Conservation (phyloP, 345 rosid species). For the Kernera saxatilis region DNA sequence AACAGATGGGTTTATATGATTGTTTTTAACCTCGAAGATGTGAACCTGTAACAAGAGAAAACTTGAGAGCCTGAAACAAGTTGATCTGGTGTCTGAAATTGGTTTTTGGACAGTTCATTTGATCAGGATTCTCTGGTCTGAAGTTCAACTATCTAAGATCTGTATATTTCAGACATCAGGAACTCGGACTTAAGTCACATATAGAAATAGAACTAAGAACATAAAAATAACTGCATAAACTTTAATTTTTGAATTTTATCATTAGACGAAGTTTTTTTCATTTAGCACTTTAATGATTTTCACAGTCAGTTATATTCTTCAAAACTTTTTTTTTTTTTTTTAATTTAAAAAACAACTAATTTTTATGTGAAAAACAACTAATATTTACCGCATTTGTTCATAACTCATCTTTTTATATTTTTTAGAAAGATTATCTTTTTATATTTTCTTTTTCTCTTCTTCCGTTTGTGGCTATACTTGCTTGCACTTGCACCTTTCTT, state of each 20-base stretch:
- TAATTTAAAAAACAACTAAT: not conserved
- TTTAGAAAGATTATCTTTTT: too few relatives aligned
- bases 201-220: not conserved
- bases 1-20: conserved; percentile 18
- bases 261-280: not conserved
- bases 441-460: not conserved
- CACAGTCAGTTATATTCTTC: too few relatives aligned
- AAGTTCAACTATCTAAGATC: not conserved
- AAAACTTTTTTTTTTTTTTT: too few relatives aligned
- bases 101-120: not conserved
- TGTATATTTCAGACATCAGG: not conserved
- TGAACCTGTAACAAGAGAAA: not conserved
- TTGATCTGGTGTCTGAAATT: not conserved
- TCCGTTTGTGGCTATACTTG: conserved; percentile 26
- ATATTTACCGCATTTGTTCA: not conserved
- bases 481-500: conserved; percentile 1
- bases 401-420: too few relatives aligned
- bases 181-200: not conserved
- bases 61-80: not conserved
- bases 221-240: not conserved
- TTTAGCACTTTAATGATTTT: not conserved
- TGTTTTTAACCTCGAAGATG: conserved; percentile 10
- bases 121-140: not conserved
- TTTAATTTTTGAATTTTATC: not conserved
- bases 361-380: not conserved